Evolutionary conservation across 306 rosid genomes (phyloP).

Genomic region (Myrica gale): DNA sequence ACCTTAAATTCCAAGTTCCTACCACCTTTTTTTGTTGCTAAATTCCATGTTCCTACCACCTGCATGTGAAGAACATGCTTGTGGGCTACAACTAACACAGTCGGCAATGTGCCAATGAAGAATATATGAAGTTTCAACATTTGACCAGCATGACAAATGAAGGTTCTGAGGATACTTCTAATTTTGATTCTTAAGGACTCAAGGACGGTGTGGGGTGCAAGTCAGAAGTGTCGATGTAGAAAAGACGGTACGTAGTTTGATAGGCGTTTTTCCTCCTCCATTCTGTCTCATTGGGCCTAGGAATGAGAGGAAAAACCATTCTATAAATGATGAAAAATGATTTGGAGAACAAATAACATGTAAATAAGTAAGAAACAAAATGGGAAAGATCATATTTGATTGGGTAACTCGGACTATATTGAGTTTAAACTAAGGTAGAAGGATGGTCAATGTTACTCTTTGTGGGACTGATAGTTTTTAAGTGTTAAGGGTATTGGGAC

Average conservation of each 20-base stretch:
- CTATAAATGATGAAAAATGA: no score
- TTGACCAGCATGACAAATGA: conserved; percentile 13
- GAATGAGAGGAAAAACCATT: neutral
- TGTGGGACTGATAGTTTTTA: no score
- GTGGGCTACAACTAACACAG: neutral
- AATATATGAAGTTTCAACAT: conserved; percentile 9
- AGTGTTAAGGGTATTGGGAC: no score
- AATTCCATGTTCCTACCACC: neutral
- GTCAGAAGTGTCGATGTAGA: neutral
- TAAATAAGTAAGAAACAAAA: no score
- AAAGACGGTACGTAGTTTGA: neutral
- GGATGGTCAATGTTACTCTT: no score
- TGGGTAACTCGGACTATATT: no score
- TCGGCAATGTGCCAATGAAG: neutral
- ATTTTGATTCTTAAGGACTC: neutral
- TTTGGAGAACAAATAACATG: no score
- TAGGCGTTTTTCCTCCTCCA: neutral
- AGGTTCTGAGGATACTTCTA: neutral
- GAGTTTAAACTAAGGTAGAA: no score
- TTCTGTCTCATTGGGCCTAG: neutral
- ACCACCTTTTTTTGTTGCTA: neutral
- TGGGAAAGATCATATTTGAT: no score
- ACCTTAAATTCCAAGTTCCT: neutral
- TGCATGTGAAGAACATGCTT: conserved; percentile 12
- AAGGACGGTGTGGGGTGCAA: neutral